Evolutionary conservation across 768 basidiomycete species (phyloP).

Genomic region (Trametes cinnabarina): DNA sequence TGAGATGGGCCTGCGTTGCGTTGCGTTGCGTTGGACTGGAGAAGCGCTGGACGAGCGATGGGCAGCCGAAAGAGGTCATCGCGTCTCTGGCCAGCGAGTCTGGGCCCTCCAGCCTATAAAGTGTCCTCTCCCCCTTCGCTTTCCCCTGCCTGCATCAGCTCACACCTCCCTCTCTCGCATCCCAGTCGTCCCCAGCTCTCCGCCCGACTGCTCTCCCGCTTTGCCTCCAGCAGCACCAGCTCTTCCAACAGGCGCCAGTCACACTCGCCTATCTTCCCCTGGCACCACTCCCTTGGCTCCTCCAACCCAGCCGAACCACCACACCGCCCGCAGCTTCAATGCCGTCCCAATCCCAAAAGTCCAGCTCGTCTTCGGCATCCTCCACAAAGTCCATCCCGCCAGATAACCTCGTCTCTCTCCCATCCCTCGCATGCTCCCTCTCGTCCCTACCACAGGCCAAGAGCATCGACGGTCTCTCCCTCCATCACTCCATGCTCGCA

Average conservation of each 20-base stretch:
- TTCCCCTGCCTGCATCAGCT: conserved; percentile 17
- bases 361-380: conserved; percentile 28
- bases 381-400: conserved; percentile 41
- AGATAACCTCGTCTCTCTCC: conserved; percentile 64
- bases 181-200: conserved; percentile 1
- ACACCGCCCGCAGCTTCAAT: conserved; percentile 8
- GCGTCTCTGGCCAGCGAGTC: conserved; percentile 14
- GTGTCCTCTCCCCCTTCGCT: conserved; percentile 24
- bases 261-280: neutral
- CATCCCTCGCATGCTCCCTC: conserved; percentile 68
- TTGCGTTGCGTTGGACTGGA: too few species aligned
- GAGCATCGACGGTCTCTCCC: conserved; percentile 59
- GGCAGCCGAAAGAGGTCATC: conserved; percentile 19
- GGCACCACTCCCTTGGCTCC: conserved; percentile 8
- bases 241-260: conserved; percentile 20
- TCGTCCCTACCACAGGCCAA: conserved; percentile 71
- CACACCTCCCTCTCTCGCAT: neutral
- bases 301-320: neutral
- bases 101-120: conserved; percentile 29
- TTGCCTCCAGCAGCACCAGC: neutral
- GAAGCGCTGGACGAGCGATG: too few species aligned
- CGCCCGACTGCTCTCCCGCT: neutral
- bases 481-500: conserved; percentile 67
- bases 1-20: conserved; percentile 10
- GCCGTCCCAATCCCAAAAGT: conserved; percentile 24